phyloP scores from a whole-genome alignment of 1,284 basidiomycete species.

The Xerocomus amazonicus region DNA sequence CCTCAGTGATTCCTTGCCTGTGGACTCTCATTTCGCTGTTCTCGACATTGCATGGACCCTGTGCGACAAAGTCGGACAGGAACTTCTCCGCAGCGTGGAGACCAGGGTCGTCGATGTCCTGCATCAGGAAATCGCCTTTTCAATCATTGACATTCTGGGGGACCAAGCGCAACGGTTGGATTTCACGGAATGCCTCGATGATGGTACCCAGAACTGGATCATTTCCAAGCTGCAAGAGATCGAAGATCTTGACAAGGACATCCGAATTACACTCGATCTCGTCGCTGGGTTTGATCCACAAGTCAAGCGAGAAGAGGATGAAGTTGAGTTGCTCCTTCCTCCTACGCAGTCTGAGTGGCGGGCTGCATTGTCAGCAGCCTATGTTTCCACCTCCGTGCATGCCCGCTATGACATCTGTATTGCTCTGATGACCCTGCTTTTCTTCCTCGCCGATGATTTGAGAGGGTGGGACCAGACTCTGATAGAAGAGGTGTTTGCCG shows the following conservation, averaged over 20 bases:
- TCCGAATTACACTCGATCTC: constrained; percentile 56
- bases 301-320: constrained; percentile 71
- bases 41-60: constrained; percentile 60
- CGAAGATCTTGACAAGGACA: constrained; percentile 52
- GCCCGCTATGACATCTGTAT: constrained; percentile 72
- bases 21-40: constrained; percentile 51
- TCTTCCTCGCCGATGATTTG: constrained; percentile 64
- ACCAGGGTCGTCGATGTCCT: constrained; percentile 56
- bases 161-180: constrained; percentile 55
- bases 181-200: constrained; percentile 54
- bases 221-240: constrained; percentile 53
- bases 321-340: constrained; percentile 53
- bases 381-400: constrained; percentile 57
- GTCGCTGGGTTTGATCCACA: constrained; percentile 66
- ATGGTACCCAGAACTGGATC: constrained; percentile 58
- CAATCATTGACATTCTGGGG: constrained; percentile 68
- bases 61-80: constrained; percentile 53
- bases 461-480: constrained; percentile 59
- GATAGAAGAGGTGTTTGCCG: constrained; percentile 69
- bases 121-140: constrained; percentile 71
- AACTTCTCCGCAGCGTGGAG: constrained; percentile 55
- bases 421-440: constrained; percentile 62
- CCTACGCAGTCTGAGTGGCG: constrained; percentile 57
- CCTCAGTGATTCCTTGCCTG: constrained; percentile 39
- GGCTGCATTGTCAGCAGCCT: constrained; percentile 57